phyloP scores from a whole-genome alignment of 306 rosid species.

The Gynostemma pentaphyllum region DNA sequence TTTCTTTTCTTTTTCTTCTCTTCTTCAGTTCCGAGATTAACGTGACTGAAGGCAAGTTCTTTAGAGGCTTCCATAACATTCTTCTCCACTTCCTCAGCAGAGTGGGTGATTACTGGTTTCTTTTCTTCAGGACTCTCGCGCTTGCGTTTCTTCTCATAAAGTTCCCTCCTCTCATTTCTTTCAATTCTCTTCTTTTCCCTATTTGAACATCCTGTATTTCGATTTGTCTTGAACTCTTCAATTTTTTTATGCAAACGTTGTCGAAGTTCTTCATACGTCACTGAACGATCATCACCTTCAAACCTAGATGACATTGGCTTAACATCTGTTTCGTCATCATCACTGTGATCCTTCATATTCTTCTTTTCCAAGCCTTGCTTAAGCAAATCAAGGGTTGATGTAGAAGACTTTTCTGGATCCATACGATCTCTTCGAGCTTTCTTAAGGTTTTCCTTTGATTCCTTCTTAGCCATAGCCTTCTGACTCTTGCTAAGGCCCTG shows the following conservation, averaged over 20 bases:
- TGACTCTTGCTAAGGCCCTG: slow-evolving; percentile 62
- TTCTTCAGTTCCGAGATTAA: slow-evolving; percentile 51
- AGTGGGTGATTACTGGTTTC: slow-evolving; percentile 9
- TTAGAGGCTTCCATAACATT: slow-evolving; percentile 61
- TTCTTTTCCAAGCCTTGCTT: slow-evolving; percentile 43
- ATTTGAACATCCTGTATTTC: slow-evolving; percentile 29
- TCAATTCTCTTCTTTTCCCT: slow-evolving; percentile 40
- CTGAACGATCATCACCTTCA: slow-evolving; percentile 36
- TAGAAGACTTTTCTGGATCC: slow-evolving; percentile 47
- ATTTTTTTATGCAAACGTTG: slow-evolving; percentile 46
- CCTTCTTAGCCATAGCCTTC: slow-evolving; percentile 48
- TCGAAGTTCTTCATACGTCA: slow-evolving; percentile 63
- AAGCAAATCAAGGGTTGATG: slow-evolving; percentile 51
- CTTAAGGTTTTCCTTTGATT: slow-evolving; percentile 57
- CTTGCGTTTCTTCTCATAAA: slow-evolving; percentile 32
- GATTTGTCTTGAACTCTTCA: slow-evolving; percentile 37
- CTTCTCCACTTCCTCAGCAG: slow-evolving; percentile 27
- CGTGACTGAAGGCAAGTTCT: slow-evolving; percentile 54
- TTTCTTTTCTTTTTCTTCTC: slow-evolving; percentile 37
- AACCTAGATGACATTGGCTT: slow-evolving; percentile 26
- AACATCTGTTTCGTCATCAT: slow-evolving; percentile 19
- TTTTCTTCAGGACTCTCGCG: slow-evolving; percentile 30
- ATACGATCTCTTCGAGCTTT: slow-evolving; percentile 47
- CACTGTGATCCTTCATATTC: slow-evolving; percentile 18
- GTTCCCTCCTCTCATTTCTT: slow-evolving; percentile 25